These are phyloP conservation scores for Penicillium turbatum DNA, from an alignment of 495 filamentous ascomycete genomes.

Conservation along the genomic window DNA sequence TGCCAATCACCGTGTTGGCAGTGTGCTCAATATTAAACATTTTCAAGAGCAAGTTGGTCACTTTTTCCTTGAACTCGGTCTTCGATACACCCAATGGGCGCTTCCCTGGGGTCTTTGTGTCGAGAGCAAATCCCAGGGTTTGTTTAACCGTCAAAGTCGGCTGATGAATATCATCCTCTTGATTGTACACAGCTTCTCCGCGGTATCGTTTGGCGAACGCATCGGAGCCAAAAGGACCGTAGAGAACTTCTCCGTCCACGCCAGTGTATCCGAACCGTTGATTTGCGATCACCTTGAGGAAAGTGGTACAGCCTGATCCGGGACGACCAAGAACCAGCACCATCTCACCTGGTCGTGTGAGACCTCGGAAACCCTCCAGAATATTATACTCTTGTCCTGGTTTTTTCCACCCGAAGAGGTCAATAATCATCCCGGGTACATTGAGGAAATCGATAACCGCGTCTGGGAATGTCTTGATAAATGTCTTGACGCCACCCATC, in stretches of 20 bases:
- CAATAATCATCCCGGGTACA: constrained; percentile 54
- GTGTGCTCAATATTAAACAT: constrained; percentile 91
- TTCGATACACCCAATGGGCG: constrained; percentile 62
- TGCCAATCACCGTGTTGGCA: constrained; percentile 73
- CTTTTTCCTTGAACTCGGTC: constrained; percentile 64
- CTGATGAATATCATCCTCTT: constrained; percentile 78
- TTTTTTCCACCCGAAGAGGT: constrained; percentile 54
- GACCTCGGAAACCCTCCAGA: constrained; percentile 51
- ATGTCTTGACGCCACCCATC: constrained; percentile 69
- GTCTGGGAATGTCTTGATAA: constrained; percentile 78
- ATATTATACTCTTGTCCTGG: constrained; percentile 63
- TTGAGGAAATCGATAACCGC: constrained; percentile 76
- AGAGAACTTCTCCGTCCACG: constrained; percentile 72
- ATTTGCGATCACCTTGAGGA: constrained; percentile 81
- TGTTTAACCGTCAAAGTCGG: constrained; percentile 79
- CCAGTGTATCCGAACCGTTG: constrained; percentile 74
- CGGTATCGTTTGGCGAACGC: constrained; percentile 63
- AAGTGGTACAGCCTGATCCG: constrained; percentile 82
- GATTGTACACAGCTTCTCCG: constrained; percentile 82
- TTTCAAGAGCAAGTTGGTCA: constrained; percentile 66
- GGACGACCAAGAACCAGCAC: constrained; percentile 82
- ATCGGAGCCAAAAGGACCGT: constrained; percentile 64
- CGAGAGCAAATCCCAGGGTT: constrained; percentile 78
- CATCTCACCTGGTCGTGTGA: constrained; percentile 80
- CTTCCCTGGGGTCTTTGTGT: constrained; percentile 74